Evolutionary conservation across 1,284 basidiomycete species (phyloP).

Genomic region (Leccinum subrobustum): DNA sequence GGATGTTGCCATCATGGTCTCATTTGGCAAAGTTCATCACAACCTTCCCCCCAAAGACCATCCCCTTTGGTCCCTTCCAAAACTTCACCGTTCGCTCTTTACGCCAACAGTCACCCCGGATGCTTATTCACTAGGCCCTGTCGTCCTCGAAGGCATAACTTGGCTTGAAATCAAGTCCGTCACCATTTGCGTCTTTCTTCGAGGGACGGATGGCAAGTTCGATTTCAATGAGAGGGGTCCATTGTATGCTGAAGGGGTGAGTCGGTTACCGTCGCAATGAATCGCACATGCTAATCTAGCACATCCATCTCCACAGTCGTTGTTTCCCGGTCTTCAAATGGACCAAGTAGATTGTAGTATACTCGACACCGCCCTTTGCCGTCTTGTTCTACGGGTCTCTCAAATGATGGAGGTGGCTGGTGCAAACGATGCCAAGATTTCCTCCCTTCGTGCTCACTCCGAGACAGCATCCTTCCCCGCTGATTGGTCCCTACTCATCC

Average conservation of each 20-base stretch:
- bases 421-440: background rate
- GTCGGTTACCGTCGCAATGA: background rate
- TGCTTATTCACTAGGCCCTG: background rate
- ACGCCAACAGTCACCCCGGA: background rate
- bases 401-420: background rate
- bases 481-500: background rate
- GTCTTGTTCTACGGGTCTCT: background rate
- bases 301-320: background rate
- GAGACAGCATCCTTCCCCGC: background rate
- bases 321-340: background rate
- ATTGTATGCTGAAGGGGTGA: background rate
- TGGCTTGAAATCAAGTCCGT: background rate
- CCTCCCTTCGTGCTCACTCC: background rate
- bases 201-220: background rate
- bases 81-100: background rate
- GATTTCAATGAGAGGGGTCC: background rate
- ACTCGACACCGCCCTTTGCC: background rate
- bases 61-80: background rate
- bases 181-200: background rate
- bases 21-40: background rate
- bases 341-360: background rate
- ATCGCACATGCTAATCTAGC: background rate
- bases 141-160: background rate
- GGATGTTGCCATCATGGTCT: background rate
- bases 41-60: background rate